These are phyloP conservation scores for Sporothrix inflata DNA, from an alignment of 2,329 filamentous ascomycete genomes.

Conservation along the genomic window DNA sequence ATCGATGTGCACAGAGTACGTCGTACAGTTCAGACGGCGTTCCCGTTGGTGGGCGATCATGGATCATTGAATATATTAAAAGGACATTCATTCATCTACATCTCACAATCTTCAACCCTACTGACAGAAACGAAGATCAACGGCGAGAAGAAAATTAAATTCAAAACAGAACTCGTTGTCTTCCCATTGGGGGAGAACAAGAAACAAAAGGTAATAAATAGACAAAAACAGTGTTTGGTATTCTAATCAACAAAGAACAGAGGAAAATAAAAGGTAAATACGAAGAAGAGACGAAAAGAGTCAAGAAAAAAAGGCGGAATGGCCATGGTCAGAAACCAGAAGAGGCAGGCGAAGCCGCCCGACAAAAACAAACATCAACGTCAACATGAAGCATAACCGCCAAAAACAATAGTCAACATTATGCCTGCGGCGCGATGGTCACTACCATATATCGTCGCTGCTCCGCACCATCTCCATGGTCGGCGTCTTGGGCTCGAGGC, in stretches of 20 bases:
- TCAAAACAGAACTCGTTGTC: too few species aligned
- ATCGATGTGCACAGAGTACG: too few species aligned
- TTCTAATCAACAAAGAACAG: constrained; percentile 7
- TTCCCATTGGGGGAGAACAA: too few species aligned
- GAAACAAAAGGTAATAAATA: neutral
- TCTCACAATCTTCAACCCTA: too few species aligned
- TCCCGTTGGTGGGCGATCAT: too few species aligned
- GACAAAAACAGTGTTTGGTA: constrained; percentile 5
- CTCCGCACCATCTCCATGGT: constrained; percentile 64
- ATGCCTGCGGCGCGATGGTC: neutral
- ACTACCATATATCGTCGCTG: constrained; percentile 67
- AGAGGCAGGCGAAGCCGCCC: constrained; percentile 19
- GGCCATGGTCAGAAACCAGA: neutral
- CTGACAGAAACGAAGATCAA: too few species aligned
- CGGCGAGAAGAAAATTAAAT: too few species aligned
- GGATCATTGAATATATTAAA: too few species aligned
- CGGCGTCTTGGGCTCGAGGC: constrained; percentile 65
- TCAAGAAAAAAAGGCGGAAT: neutral
- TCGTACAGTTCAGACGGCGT: too few species aligned
- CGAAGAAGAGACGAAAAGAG: neutral
- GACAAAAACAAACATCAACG: neutral
- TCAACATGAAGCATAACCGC: neutral
- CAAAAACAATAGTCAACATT: too few species aligned
- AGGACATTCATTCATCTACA: too few species aligned
- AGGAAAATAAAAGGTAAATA: neutral